Evolutionary conservation across 2,329 filamentous ascomycete genomes (phyloP).

Genomic region (Lecanicillium sp.): DNA sequence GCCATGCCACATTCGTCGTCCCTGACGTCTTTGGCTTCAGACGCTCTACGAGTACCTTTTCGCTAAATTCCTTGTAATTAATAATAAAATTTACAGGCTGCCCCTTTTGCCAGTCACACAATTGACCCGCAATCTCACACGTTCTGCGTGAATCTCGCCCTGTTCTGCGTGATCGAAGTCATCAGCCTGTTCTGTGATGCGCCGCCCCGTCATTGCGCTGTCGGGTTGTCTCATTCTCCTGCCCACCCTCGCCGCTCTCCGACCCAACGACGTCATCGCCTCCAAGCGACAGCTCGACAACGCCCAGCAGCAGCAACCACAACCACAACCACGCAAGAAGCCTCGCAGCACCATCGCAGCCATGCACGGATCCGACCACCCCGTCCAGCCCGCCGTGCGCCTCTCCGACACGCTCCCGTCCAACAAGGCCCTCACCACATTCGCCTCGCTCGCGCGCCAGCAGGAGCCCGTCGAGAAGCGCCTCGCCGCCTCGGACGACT

Average conservation of each 20-base stretch:
- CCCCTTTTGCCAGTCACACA: no score
- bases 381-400: constrained; percentile 48
- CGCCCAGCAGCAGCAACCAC: constrained; percentile 13
- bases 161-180: not conserved
- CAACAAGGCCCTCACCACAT: constrained; percentile 74
- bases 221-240: constrained; percentile 2
- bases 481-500: constrained; percentile 58
- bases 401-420: constrained; percentile 81
- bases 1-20: constrained; percentile 4
- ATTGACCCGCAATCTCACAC: not conserved
- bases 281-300: constrained; percentile 21
- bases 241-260: constrained; percentile 4
- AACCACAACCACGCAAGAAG: not conserved
- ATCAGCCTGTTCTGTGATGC: not conserved
- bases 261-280: constrained; percentile 5
- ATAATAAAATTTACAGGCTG: no score
- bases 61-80: no score
- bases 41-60: no score
- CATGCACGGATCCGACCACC: constrained; percentile 18
- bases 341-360: constrained; percentile 9
- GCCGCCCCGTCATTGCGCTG: constrained; percentile 7
- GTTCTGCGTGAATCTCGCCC: not conserved
- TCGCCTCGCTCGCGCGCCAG: constrained; percentile 74
- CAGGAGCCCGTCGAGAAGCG: constrained; percentile 62
- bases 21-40: not conserved